A percentile compares a stretch with the other conserved stretches of the same genome.
Conservation (phyloP, 2,329 filamentous ascomycete species). For the Aspergillus alliaceus region DNA sequence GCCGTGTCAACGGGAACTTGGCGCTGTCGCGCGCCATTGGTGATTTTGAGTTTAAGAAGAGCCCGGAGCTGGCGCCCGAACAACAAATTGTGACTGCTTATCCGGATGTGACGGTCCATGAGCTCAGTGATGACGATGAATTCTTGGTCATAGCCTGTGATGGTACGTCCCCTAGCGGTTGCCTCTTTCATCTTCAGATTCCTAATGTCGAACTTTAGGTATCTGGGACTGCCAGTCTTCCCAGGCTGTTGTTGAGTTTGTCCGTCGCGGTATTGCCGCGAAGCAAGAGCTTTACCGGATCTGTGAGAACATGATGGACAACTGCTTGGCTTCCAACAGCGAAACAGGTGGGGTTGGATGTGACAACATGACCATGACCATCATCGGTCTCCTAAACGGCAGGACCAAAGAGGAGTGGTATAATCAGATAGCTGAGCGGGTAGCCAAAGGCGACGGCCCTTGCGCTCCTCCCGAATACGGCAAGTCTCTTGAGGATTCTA, state of each 20-base stretch:
- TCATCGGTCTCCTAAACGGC: slow-evolving; percentile 85
- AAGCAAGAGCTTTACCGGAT: slow-evolving; percentile 94
- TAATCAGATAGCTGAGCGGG: slow-evolving; percentile 87
- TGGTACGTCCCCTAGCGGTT: slow-evolving; percentile 56
- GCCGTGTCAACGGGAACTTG: slow-evolving; percentile 96
- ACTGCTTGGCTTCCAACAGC: slow-evolving; percentile 95
- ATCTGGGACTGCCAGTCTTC: slow-evolving; percentile 99
- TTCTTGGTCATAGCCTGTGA: slow-evolving; percentile 93
- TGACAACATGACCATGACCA: slow-evolving; percentile 99
- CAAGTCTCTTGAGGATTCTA: slow-evolving; percentile 63
- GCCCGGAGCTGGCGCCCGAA: slow-evolving; percentile 92
- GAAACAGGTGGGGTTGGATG: slow-evolving; percentile 97
- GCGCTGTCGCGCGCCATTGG: slow-evolving; percentile 95
- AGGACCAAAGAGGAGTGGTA: slow-evolving; percentile 98
- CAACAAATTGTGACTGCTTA: slow-evolving; percentile 98
- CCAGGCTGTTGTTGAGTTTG: slow-evolving; percentile 95
- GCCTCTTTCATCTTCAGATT: background rate
- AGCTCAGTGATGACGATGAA: slow-evolving; percentile 89
- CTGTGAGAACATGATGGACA: slow-evolving; percentile 99
- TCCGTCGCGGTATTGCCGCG: slow-evolving; percentile 90
- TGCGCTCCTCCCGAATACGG: slow-evolving; percentile 99
- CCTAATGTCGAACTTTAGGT: slow-evolving; percentile 55
- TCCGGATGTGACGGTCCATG: slow-evolving; percentile 89
- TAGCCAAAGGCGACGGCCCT: slow-evolving; percentile 94
- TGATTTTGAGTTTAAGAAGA: slow-evolving; percentile 99